Base-by-base conservation (phyloP, 768 basidiomycete genomes). In the Serendipita indica region DNA sequence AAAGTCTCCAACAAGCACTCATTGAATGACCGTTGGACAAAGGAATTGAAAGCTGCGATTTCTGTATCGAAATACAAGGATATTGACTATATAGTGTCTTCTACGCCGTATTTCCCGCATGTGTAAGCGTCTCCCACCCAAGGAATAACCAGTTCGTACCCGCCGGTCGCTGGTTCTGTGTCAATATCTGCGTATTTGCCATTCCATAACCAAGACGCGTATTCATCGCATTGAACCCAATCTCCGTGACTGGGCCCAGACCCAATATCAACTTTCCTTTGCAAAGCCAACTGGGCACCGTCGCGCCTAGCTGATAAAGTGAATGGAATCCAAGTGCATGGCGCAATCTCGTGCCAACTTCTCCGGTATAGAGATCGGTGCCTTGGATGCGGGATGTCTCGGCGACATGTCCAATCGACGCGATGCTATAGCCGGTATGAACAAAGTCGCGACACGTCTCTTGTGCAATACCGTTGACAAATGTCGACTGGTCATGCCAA, bases 381-480 rank as follows among this genome's bases (percentile, higher is more conserved):
- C 57, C 57, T 20, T 57, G 57, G 28, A 57, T 39, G 5, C 57
- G 32, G 30, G 33, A 33, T 20, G 57, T 57, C 33, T 57, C 57
- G 1, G 37, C 33, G 1, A 2, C 37, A 39, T 57, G 33, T 5
- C 33, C 33, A 33, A 57, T 57, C 18, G 57, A 57, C 12, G 57
- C 28, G 57, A 57, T 33, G 13, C 57, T 33, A 57, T 57, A 57
- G 5, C 57, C 57, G 14, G 57, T 34, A 2, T 57, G 57, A 3
- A 20, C 32, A 35, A 57, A 57, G 28, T 57, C 57, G 22, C 57
- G 57, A 2, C 57, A 57, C n/a, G 57, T 57, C 34, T 57, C 57
- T 28, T 57, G 57, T n/a, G 57, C 10, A n/a, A 57, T 16, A 4
- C 57, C 57, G 34, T 57, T 33, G 14, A 39, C 32, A 32, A 57